Percentiles rank a stretch among this genome's conserved stretches.
phyloP scores from a whole-genome alignment of 805 yeast genomes.

The Kuraishia hungarica region DNA sequence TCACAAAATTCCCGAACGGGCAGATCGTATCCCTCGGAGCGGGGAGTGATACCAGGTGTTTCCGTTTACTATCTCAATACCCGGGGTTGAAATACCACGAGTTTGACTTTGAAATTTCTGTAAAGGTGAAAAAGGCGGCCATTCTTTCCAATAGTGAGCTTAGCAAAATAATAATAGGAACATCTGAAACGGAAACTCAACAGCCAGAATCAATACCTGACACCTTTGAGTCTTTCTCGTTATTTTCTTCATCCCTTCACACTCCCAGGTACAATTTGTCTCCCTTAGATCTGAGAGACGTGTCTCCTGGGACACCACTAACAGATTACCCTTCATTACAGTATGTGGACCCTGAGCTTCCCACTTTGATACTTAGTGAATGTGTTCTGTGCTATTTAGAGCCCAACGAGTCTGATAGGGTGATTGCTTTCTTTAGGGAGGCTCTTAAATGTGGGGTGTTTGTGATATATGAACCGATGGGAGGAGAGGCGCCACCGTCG shows the following conservation, averaged over 20 bases:
- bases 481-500: conserved; percentile 22
- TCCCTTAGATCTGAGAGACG: conserved; percentile 44
- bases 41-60: conserved; percentile 70
- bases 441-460: conserved; percentile 20
- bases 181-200: conserved; percentile 12
- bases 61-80: conserved; percentile 31
- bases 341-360: conserved; percentile 25
- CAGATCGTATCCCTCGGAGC: conserved; percentile 72
- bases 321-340: conserved; percentile 3
- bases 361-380: conserved; percentile 63
- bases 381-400: conserved; percentile 69
- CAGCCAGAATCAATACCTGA: too few relatives aligned
- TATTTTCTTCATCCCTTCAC: conserved; percentile 21
- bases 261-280: conserved; percentile 39
- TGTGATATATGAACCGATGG: conserved; percentile 64
- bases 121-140: conserved; percentile 39
- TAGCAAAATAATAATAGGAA: neutral
- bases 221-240: conserved; percentile 14
- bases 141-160: conserved; percentile 27
- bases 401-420: conserved; percentile 35
- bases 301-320: conserved; percentile 7
- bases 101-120: conserved; percentile 53
- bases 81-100: conserved; percentile 40
- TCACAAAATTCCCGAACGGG: conserved; percentile 15
- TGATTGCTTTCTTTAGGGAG: conserved; percentile 33